Conservation (phyloP, 768 basidiomycete species). For the Phlegmacium glaucopus region DNA sequence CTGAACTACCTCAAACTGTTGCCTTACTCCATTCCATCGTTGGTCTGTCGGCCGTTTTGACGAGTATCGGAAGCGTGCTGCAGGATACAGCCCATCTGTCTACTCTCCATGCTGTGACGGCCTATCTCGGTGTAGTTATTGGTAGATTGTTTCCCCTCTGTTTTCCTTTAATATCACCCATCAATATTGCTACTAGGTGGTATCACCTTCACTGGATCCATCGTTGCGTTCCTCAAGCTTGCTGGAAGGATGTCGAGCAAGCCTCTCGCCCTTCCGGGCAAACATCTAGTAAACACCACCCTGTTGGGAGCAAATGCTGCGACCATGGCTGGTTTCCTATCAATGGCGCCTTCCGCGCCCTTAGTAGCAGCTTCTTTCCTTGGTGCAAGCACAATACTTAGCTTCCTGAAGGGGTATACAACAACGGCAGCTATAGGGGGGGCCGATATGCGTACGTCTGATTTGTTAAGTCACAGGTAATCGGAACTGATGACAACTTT, state of each 20-base stretch:
- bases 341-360: slow-evolving; percentile 66
- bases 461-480: slow-evolving; percentile 1
- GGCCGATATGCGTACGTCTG: slow-evolving; percentile 83
- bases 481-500: slow-evolving; percentile 6
- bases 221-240: slow-evolving; percentile 86
- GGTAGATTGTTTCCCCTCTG: slow-evolving; percentile 29
- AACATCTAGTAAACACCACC: slow-evolving; percentile 70
- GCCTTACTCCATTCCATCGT: slow-evolving; percentile 85
- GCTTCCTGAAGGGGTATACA: slow-evolving; percentile 84
- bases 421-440: slow-evolving; percentile 91
- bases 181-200: slow-evolving; percentile 33
- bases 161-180: background rate
- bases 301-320: slow-evolving; percentile 70
- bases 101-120: slow-evolving; percentile 75
- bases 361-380: slow-evolving; percentile 76
- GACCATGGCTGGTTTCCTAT: slow-evolving; percentile 76
- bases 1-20: slow-evolving; percentile 80
- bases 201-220: slow-evolving; percentile 85
- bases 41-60: slow-evolving; percentile 85
- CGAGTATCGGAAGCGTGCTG: slow-evolving; percentile 79
- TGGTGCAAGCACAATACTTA: slow-evolving; percentile 66
- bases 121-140: slow-evolving; percentile 83
- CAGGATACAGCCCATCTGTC: slow-evolving; percentile 66
- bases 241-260: slow-evolving; percentile 79
- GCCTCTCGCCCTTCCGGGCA: slow-evolving; percentile 69